Percentiles rank a stretch among this genome's conserved stretches.
These are phyloP conservation scores for Casaregolazyma suthepensis DNA, from an alignment of 1,139 yeast species.

Conservation along the genomic window DNA sequence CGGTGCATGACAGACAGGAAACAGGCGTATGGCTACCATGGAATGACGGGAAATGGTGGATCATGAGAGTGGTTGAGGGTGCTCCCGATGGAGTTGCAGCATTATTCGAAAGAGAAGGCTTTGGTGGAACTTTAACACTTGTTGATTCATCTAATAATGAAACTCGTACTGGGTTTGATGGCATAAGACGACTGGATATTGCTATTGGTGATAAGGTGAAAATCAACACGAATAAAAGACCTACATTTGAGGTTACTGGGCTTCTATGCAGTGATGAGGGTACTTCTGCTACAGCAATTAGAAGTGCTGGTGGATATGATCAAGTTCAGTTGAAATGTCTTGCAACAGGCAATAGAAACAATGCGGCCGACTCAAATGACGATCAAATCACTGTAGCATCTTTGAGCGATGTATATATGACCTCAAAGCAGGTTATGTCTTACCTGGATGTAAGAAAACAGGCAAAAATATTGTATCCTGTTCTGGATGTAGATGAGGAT, in stretches of 20 bases:
- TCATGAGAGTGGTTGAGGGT: slow-evolving; percentile 13
- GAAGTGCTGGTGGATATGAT: slow-evolving; percentile 4
- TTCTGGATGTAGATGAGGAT: neutral
- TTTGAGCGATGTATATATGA: slow-evolving; percentile 8
- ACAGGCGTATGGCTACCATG: slow-evolving; percentile 18
- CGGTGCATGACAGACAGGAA: neutral
- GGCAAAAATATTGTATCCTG: slow-evolving; percentile 5
- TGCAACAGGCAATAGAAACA: neutral
- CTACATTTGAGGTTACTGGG: slow-evolving; percentile 14
- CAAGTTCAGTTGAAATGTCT: neutral
- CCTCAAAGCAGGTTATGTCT: slow-evolving; percentile 3
- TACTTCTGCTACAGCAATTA: neutral
- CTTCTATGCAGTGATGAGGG: neutral
- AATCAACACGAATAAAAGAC: slow-evolving; percentile 13
- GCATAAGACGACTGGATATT: slow-evolving; percentile 19
- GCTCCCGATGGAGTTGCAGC: slow-evolving; percentile 6
- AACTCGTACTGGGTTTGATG: slow-evolving; percentile 17
- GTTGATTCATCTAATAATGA: slow-evolving; percentile 5
- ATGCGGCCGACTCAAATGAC: neutral
- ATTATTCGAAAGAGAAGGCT: neutral
- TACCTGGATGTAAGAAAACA: slow-evolving; percentile 5
- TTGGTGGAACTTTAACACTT: neutral
- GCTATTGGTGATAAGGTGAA: slow-evolving; percentile 18
- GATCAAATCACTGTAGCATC: neutral
- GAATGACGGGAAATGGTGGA: slow-evolving; percentile 17